Evolutionary conservation across 305 asterid genomes (phyloP).

Genomic region (Rubia tinctorum): DNA sequence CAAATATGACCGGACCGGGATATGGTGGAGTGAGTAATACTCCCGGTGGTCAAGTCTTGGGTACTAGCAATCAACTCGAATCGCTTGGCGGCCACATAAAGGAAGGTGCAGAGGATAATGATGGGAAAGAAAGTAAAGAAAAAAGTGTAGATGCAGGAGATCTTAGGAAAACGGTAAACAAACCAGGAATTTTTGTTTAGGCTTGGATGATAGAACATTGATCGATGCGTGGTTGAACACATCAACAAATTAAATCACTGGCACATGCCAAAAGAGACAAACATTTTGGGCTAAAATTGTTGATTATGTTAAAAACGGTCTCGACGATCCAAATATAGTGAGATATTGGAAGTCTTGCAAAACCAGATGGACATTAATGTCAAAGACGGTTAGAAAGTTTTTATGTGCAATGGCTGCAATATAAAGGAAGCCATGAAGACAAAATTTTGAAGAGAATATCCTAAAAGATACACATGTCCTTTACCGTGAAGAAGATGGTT

Average conservation of each 20-base stretch:
- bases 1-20: too few relatives aligned
- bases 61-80: background rate
- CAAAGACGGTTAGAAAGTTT: background rate
- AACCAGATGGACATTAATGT: background rate
- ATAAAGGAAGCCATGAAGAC: background rate
- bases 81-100: background rate
- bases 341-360: background rate
- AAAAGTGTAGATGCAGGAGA: background rate
- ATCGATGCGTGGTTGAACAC: background rate
- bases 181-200: background rate
- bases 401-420: background rate
- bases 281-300: too few relatives aligned
- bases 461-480: background rate
- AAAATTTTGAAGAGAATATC: background rate
- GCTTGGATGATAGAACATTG: background rate
- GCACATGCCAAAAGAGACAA: background rate
- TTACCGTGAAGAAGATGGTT: background rate
- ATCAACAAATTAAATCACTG: background rate
- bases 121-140: background rate
- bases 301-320: too few relatives aligned
- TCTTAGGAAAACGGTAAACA: background rate
- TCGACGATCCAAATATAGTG: background rate
- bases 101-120: background rate
- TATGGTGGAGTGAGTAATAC: background rate
- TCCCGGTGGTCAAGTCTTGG: background rate